Evolutionary conservation across 805 yeast genomes (phyloP), one percentile per base, ranked within the genome.

Genomic region (Hanseniaspora lachancei): DNA sequence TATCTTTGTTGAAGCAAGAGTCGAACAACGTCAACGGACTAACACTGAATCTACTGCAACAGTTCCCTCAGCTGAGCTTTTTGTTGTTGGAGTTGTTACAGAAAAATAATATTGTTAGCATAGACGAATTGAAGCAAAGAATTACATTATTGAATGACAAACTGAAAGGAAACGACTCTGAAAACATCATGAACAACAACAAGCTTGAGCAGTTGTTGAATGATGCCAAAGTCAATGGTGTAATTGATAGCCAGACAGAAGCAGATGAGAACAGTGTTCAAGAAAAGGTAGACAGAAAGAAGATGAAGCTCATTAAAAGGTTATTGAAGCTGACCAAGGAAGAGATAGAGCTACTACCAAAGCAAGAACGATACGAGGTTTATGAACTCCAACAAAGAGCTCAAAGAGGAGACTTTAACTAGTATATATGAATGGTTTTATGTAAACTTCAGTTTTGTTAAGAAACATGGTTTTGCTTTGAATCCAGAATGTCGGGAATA

Each of bases 41-140:
- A 23, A 56, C 58, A 21, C 35, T 67, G 20, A 58, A 59, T 2
- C 54, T 67, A 15, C 52, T 68, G 41, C 55, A 55, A 24, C 60
- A 54, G 18, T 62, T 86, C 57, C 97, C 97, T 0, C 97, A 91
- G 66, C 72, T 91, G 47, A 71, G 86, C 1, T 88, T 81, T 66
- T 93, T 95, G 0, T 71, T 87, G 32, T 91, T 89, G 2, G 96
- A 89, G 63, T 73, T 82, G 1, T 68, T 87, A 58, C 64, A 82
- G 59, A 69, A 68, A 16, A 65, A 65, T 51, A 67, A 69, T 16
- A 60, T 68, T 27, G 62, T 68, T 24, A 62, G 63, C 36, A 67
- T 67, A 7, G 72, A 68, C 41, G 70, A 68, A 46, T 47, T 68
- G 57, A 65, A 68, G 35, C 67, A 68, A 38, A 57, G 66, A 21